These are phyloP conservation scores for Pouteria campechiana DNA, from an alignment of 179 eudicot genomes.

Conservation along the genomic window DNA sequence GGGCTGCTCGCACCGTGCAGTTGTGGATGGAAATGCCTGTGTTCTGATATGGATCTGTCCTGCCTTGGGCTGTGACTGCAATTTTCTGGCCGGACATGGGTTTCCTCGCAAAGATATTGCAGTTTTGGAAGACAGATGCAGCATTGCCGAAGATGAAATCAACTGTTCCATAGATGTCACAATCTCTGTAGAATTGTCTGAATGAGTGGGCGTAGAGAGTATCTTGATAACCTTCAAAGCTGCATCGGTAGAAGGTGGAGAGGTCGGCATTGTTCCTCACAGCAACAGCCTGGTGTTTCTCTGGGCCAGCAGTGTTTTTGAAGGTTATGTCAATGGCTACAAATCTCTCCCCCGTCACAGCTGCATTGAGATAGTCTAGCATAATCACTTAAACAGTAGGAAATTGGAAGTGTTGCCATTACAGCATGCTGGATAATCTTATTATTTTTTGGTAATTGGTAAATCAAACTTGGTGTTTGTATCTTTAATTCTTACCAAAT, in stretches of 20 bases:
- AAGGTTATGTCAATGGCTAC: slow-evolving; percentile 1
- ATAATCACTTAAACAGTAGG: too few relatives aligned
- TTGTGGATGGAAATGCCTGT: slow-evolving; percentile 14
- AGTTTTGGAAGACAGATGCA: slow-evolving; percentile 13
- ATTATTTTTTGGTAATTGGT: too few relatives aligned
- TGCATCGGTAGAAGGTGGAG: slow-evolving; percentile 4
- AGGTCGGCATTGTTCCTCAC: slow-evolving; percentile 1
- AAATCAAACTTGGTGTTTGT: too few relatives aligned
- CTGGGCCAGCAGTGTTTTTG: slow-evolving; percentile 4
- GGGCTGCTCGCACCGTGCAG: slow-evolving; percentile 9
- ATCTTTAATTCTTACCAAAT: slow-evolving; percentile 26
- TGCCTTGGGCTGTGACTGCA: slow-evolving; percentile 17
- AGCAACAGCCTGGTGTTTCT: slow-evolving; percentile 4
- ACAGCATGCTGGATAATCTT: too few relatives aligned
- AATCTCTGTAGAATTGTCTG: slow-evolving; percentile 17
- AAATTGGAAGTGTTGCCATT: too few relatives aligned
- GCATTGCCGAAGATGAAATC: slow-evolving; percentile 20
- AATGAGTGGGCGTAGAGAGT: slow-evolving; percentile 2
- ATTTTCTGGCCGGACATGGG: slow-evolving; percentile 7
- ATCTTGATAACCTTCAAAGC: slow-evolving; percentile 7
- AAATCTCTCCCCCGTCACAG: not conserved
- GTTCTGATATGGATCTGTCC: slow-evolving; percentile 12
- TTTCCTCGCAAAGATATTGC: slow-evolving; percentile 10
- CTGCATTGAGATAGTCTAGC: not conserved
- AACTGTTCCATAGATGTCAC: slow-evolving; percentile 16